Base-by-base conservation (phyloP, 352 stramenopile genomes). In the Plasmopara halstedii region DNA sequence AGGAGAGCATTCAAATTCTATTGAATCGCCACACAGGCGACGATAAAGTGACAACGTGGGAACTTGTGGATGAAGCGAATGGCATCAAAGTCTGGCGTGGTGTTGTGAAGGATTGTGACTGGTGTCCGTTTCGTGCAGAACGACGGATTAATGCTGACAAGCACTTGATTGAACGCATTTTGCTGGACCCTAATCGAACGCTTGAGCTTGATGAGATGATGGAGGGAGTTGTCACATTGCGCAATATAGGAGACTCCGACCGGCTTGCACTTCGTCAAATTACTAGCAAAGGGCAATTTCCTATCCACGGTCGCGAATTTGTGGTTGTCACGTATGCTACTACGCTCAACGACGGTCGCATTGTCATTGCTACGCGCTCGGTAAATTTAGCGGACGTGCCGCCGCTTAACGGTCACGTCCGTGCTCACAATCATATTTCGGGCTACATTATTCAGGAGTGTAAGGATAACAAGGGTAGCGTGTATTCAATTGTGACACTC, bases 161-260 rank as follows among this genome's bases (percentile, higher is more conserved):
- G 50, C 39, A 57, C 31, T 33, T 62, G 21, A 74, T 91, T 42
- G 64, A 82, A 49, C 56, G 64, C 31, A 49, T 67, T 41, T 69
- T 91, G 40, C 51, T 85, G 23, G 80, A 91, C 53, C 56, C 65
- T 26, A 58, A 72, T 25, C 61, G 81, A 31, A 70, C 81, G 41
- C 64, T 84, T 31, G 65, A 87, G 57, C 71, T 88, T 31, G 80
- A 91, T 53, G 73, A 88, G 37, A 91, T 88, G 76, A 91, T 79
- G 46, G 80, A 88, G 43, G 59, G 58, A 14, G 42, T 83, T 15
- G 54, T 65, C 20, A 78, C 80, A 17, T 53, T 91, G 42, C 68
- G 85, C 41, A 51, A 55, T 11, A 61, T 68, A 7, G 69, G 70
- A 38, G 62, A 76, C n/a, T 66, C 73, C 6, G 72, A 74, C 39